Evolutionary conservation across 2,329 filamentous ascomycete species (phyloP), one percentile per base, ranked within the genome.

Genomic region (Huntiella bhutanensis): DNA sequence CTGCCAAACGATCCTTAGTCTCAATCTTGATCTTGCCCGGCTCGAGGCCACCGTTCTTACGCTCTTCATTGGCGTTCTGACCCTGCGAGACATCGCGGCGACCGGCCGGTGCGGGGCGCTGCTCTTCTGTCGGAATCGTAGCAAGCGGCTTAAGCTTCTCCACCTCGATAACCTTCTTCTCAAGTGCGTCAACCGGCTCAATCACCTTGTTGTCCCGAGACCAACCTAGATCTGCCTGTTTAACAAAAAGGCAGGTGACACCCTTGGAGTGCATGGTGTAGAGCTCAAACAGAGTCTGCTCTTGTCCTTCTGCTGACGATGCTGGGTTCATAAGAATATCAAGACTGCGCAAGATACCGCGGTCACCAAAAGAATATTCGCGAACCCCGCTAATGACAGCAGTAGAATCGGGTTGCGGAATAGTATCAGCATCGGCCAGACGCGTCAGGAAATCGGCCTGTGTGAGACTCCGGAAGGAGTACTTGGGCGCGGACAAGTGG

Each of bases 201-300:
- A 94, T 67, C 45, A 93, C 82, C 66, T 92, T 93, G 62, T 86
- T 88, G 51, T 95, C 84, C 54, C 77, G 75, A 54, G 80, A 81
- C 87, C 87, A 96, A 28, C 92, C 91, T 42, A 98, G 69, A 61
- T 96, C 88, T 44, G 79, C 75, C 58, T 88, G 84, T 60, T 82
- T 88, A 59, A 98, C 77, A 52, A 77, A 78, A 45, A 96, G 60
- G 55, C 83, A 88, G 13, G 87, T 87, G n/a, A 96, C 86, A 51
- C 91, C 91, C 64, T 86, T 92, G 8, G 91, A 95, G 61, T 98
- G 88, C 80, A 95, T 93, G 32, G 85, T 82, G 59, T 98, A 98
- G 7, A 98, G 70, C 65, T 98, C 91, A 56, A 98, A 96, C 11
- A 95, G 65, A 0, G 80, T 77, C 12, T 75, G 75, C 52, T 91